Evolutionary conservation across 2,329 filamentous ascomycete species (phyloP).

Genomic region (Stagonosporopsis vannaccii): DNA sequence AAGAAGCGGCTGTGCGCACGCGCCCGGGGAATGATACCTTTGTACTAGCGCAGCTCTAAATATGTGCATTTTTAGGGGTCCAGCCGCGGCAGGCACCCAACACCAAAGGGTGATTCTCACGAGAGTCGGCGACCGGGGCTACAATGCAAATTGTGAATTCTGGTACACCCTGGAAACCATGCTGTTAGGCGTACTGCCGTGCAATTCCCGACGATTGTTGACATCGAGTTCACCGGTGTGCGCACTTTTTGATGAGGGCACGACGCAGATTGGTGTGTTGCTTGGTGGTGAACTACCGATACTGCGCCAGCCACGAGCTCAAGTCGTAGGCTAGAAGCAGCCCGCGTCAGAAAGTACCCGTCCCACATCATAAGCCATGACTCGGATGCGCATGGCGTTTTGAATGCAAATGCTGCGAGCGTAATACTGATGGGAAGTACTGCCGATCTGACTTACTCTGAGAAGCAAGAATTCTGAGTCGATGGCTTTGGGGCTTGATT

Average conservation of each 20-base stretch:
- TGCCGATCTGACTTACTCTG: slow-evolving; percentile 11
- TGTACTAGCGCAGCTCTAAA: slow-evolving; percentile 8
- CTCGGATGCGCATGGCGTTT: slow-evolving; percentile 4
- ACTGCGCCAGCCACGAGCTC: slow-evolving; percentile 16
- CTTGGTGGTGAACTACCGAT: neutral
- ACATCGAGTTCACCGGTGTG: slow-evolving; percentile 1
- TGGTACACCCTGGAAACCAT: neutral
- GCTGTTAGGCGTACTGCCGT: neutral
- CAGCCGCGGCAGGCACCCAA: slow-evolving; percentile 6
- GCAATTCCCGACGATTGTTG: neutral
- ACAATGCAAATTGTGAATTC: neutral
- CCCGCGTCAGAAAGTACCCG: neutral
- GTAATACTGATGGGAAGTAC: neutral
- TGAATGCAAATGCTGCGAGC: neutral
- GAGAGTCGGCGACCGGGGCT: slow-evolving; percentile 6
- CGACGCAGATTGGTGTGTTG: slow-evolving; percentile 15
- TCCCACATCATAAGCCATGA: slow-evolving; percentile 4
- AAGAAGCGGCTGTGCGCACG: slow-evolving; percentile 15
- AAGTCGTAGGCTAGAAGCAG: slow-evolving; percentile 8
- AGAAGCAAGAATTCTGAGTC: slow-evolving; percentile 11
- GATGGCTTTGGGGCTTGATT: neutral
- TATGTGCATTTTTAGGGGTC: slow-evolving; percentile 9
- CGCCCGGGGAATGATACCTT: slow-evolving; percentile 3
- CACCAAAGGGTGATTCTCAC: slow-evolving; percentile 5
- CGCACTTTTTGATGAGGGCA: slow-evolving; percentile 3